These are phyloP conservation scores for Cytospora piceicola DNA, from an alignment of 2,329 filamentous ascomycete genomes.

Conservation along the genomic window DNA sequence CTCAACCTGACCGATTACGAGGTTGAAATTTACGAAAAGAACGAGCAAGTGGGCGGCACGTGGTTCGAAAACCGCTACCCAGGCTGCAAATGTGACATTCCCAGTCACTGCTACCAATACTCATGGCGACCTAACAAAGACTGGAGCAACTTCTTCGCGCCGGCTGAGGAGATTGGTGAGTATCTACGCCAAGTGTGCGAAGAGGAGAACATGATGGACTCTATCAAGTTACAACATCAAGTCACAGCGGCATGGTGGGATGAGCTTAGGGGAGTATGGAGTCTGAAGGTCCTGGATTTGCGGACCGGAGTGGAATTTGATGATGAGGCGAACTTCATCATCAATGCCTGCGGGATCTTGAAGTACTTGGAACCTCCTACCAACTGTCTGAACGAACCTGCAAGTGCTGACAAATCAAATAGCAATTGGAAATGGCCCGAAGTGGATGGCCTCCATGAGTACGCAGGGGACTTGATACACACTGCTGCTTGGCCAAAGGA, in stretches of 20 bases:
- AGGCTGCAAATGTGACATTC: constrained; percentile 60
- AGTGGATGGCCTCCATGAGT: constrained; percentile 50
- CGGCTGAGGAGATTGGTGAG: constrained; percentile 57
- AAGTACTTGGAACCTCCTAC: constrained; percentile 46
- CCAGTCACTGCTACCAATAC: constrained; percentile 66
- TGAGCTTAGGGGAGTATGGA: constrained; percentile 48
- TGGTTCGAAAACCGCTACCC: constrained; percentile 65
- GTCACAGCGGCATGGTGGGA: constrained; percentile 51
- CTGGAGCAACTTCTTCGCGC: constrained; percentile 62
- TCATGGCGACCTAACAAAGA: constrained; percentile 62
- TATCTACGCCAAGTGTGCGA: constrained; percentile 55
- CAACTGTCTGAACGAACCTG: constrained; percentile 19
- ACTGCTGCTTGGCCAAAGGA: constrained; percentile 57
- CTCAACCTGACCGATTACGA: constrained; percentile 48
- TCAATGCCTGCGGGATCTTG: constrained; percentile 56
- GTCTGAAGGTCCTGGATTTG: constrained; percentile 45
- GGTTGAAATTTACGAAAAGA: constrained; percentile 60
- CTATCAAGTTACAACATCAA: constrained; percentile 49
- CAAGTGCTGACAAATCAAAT: constrained; percentile 2
- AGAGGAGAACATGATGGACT: constrained; percentile 50
- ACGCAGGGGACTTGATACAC: constrained; percentile 55
- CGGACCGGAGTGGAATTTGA: constrained; percentile 45
- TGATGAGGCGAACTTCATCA: constrained; percentile 52
- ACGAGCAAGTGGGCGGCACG: constrained; percentile 57
- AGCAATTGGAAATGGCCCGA: constrained; percentile 59